Conservation (phyloP, 305 asterid genomes). For the Andrographis paniculata region DNA sequence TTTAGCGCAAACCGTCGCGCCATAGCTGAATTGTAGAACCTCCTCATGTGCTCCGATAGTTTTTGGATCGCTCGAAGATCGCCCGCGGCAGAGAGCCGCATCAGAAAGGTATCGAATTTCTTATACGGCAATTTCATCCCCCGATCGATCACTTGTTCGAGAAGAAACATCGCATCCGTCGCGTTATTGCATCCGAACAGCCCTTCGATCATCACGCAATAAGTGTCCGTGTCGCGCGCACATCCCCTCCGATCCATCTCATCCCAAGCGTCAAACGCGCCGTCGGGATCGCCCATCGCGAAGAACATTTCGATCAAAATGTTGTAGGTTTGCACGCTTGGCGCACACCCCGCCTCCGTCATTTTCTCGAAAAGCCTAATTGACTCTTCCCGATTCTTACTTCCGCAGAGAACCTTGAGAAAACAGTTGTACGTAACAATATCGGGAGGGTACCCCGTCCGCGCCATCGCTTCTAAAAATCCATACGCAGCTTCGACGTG, state of each 20-base stretch:
- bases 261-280: slow-evolving; percentile 74
- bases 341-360: slow-evolving; percentile 55
- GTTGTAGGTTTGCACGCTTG: slow-evolving; percentile 84
- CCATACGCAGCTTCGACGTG: slow-evolving; percentile 67
- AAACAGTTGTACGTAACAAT: slow-evolving; percentile 85
- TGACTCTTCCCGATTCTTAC: slow-evolving; percentile 54
- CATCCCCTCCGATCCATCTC: slow-evolving; percentile 75
- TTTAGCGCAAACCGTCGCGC: slow-evolving; percentile 73
- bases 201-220: slow-evolving; percentile 84
- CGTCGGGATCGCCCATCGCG: slow-evolving; percentile 43
- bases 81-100: slow-evolving; percentile 62
- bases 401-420: slow-evolving; percentile 76
- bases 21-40: slow-evolving; percentile 82
- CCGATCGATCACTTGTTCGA: slow-evolving; percentile 53
- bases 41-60: slow-evolving; percentile 84
- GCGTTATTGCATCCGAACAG: slow-evolving; percentile 46
- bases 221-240: slow-evolving; percentile 53
- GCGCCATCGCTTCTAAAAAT: slow-evolving; percentile 74
- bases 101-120: slow-evolving; percentile 58
- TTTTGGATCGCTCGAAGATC: slow-evolving; percentile 63
- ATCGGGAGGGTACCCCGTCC: slow-evolving; percentile 80
- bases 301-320: slow-evolving; percentile 73
- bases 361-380: slow-evolving; percentile 45
- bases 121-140: slow-evolving; percentile 70
- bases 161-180: slow-evolving; percentile 52